Base-by-base conservation (phyloP, 177 flowering plant genomes). In the Vitis hybrid region DNA sequence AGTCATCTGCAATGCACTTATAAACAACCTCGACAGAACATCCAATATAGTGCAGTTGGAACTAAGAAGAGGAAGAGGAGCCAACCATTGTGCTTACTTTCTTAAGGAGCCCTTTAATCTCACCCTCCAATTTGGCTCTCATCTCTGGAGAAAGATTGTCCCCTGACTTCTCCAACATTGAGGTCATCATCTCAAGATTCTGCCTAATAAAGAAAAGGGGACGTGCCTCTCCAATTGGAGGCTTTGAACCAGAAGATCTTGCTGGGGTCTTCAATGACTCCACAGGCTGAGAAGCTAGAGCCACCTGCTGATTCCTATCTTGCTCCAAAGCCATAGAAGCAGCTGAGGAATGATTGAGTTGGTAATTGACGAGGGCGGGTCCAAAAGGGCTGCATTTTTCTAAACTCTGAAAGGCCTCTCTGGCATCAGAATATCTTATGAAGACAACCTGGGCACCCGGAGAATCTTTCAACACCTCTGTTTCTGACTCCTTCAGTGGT, bases 111-210 rank as follows among this genome's bases (percentile, higher is more conserved):
- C 77, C 76, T 64, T 81, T 79, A 11, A 94, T 86, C 71, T 87
- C 93, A 35, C 58, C 69, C 73, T 88, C 91, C 73, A 94, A 72
- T 61, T 86, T 88, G 6, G 85, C 84, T 72, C 75, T 88, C 76
- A 78, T 87, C 67, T 84, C 91, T 1, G 86, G 82, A 8, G 93
- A 83, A 53, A 94, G 76, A 56, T 74, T 82, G 63, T 83, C 81
- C 4, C 95, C 91, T 1, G 95, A 81, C 61, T 80, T 82, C 77
- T 88, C 87, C 74, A 94, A 81, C 84, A 85, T 80, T 3, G 85
- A 64, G 30, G 87, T 91, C 97, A 93, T 94, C 77, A 77, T 76
- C 84, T 90, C 87, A 18, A 94, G 89, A 71, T 87, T 88, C 81
- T 85, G 71, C 75, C 71, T 86, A 14, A 94, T 84, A 10, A 72